Percentiles rank a stretch among this genome's conserved stretches.
Evolutionary conservation across 106 monocot genomes (phyloP).

Genomic region (Acanthochlamys bracteata): DNA sequence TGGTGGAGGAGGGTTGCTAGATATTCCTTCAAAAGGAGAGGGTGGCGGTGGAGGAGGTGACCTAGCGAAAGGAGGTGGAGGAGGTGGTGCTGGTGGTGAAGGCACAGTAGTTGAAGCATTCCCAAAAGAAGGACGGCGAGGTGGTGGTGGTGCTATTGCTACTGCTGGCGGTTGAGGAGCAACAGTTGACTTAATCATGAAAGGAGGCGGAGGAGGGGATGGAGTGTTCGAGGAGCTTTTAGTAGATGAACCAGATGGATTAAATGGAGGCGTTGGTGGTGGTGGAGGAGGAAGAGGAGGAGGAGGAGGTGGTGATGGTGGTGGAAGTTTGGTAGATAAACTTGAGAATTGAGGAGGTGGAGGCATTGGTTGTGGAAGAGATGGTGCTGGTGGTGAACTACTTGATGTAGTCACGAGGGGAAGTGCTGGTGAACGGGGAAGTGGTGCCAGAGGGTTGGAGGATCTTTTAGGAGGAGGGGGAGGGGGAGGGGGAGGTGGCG

Average conservation of each 20-base stretch:
- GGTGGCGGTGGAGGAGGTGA: no score
- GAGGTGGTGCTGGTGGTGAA: not conserved
- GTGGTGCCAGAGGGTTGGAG: no score
- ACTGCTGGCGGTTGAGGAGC: not conserved
- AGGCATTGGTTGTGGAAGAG: slow-evolving; percentile 15
- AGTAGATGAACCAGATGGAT: not conserved
- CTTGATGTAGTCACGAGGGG: not conserved
- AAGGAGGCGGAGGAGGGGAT: slow-evolving; percentile 14
- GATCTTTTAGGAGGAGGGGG: slow-evolving; percentile 11
- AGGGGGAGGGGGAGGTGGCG: slow-evolving; percentile 1
- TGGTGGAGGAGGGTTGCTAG: not conserved
- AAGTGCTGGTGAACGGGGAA: no score
- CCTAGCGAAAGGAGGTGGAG: not conserved
- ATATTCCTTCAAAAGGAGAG: no score
- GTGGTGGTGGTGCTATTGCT: slow-evolving; percentile 1
- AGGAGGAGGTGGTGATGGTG: slow-evolving; percentile 14
- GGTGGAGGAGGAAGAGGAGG: slow-evolving; percentile 11
- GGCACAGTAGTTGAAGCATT: not conserved
- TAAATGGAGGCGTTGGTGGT: slow-evolving; percentile 1
- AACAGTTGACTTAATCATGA: not conserved
- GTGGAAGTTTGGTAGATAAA: not conserved
- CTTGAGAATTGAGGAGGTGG: not conserved
- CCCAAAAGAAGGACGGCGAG: not conserved
- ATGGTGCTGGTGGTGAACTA: slow-evolving; percentile 9
- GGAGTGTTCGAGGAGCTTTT: no score